Evolutionary conservation across 179 eudicot genomes (phyloP).

Genomic region (Pouteria campechiana): DNA sequence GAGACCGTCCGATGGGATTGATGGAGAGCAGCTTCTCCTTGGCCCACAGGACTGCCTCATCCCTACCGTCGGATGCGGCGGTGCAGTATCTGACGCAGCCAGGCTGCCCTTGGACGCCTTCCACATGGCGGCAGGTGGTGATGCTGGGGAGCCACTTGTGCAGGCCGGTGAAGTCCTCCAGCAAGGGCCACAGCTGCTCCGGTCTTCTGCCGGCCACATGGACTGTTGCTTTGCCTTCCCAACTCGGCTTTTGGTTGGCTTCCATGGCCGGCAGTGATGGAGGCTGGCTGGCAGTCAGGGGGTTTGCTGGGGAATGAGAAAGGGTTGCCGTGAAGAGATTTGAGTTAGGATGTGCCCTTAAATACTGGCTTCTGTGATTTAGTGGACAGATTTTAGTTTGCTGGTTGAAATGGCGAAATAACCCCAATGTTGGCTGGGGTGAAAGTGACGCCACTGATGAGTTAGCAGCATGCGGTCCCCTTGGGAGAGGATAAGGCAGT

Average conservation of each 20-base stretch:
- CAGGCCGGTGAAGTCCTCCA: conserved; percentile 56
- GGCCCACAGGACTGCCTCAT: conserved; percentile 24
- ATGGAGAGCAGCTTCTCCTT: conserved; percentile 21
- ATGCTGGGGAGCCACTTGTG: conserved; percentile 45
- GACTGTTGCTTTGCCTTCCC: conserved; percentile 70
- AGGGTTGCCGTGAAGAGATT: conserved; percentile 9
- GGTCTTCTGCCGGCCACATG: conserved; percentile 21
- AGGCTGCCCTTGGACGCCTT: conserved; percentile 20
- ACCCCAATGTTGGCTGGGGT: too few species aligned
- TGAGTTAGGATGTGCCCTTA: too few species aligned
- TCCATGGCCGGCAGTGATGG: too few species aligned
- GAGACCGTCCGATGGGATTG: conserved; percentile 11
- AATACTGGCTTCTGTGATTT: conserved; percentile 11
- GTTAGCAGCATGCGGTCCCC: too few species aligned
- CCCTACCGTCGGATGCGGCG: too few species aligned
- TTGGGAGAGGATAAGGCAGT: too few species aligned
- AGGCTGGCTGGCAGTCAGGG: too few species aligned
- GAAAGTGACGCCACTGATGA: too few species aligned
- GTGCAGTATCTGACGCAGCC: conserved; percentile 35
- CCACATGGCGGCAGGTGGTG: conserved; percentile 23
- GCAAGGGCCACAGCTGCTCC: conserved; percentile 54
- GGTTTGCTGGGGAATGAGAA: neutral
- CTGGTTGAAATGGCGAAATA: too few species aligned
- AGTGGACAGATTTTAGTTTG: too few species aligned
- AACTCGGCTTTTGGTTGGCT: conserved; percentile 11